Conservation (phyloP, 2,329 filamentous ascomycete genomes). For the Clarireedia monteithiana region DNA sequence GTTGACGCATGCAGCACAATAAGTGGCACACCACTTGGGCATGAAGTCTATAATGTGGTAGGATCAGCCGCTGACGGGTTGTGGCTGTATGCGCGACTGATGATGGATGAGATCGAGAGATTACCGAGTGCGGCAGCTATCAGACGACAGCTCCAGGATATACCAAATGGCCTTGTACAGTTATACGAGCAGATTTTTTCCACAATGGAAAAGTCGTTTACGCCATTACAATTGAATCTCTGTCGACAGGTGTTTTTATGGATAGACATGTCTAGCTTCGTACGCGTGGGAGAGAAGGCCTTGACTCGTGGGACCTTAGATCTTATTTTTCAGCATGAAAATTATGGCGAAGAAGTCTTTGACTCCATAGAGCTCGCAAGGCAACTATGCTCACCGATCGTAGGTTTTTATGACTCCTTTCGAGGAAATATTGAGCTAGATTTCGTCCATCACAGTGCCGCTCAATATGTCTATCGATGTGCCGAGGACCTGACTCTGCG, state of each 20-base stretch:
- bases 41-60: not conserved
- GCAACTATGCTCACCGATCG: not conserved
- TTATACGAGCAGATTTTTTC: not conserved
- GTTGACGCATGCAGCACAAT: not conserved
- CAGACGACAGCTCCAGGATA: not conserved
- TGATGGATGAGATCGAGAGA: not conserved
- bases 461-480: constrained; percentile 1
- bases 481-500: not conserved
- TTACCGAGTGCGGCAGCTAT: not conserved
- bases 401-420: not conserved
- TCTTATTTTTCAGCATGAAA: not conserved
- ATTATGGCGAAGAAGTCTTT: not conserved
- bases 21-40: not conserved
- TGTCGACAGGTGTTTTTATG: not conserved
- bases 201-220: not conserved
- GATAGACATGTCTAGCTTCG: not conserved
- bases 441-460: not conserved
- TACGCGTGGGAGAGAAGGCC: not conserved
- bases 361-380: not conserved
- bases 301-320: not conserved
- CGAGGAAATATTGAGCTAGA: not conserved
- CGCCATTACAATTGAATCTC: not conserved
- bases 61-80: not conserved
- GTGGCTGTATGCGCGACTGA: not conserved
- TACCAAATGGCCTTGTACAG: not conserved